Evolutionary conservation across 176 grass and related monocot species (phyloP).

Genomic region (Bonia amplexicaulis): DNA sequence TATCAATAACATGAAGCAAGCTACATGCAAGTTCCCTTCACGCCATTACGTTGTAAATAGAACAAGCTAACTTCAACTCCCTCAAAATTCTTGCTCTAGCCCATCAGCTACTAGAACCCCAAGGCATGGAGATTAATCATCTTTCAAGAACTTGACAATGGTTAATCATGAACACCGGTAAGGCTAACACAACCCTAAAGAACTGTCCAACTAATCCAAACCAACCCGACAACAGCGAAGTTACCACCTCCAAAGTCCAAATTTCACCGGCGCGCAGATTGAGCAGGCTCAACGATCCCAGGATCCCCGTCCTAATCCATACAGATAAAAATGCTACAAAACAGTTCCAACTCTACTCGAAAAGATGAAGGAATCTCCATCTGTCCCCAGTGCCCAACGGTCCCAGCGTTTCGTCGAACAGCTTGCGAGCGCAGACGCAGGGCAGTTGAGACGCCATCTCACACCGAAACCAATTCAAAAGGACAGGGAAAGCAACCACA

Average conservation of each 20-base stretch:
- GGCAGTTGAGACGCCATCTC: not conserved
- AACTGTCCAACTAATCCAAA: not conserved
- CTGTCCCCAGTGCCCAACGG: not conserved
- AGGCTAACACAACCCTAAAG: not conserved
- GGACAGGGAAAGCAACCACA: not conserved
- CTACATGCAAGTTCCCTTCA: not conserved
- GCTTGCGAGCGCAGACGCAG: not conserved
- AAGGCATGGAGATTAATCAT: not conserved
- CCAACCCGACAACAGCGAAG: not conserved
- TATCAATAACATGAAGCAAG: not conserved
- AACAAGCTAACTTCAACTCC: not conserved
- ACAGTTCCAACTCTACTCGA: not conserved
- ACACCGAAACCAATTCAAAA: not conserved
- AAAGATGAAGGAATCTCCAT: not conserved
- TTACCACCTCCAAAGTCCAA: not conserved
- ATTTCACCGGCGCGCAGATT: not conserved
- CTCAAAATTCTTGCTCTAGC: not conserved
- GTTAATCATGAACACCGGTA: not conserved
- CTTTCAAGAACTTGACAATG: not conserved
- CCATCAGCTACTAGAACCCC: not conserved
- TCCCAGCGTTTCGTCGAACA: slow-evolving; percentile 30
- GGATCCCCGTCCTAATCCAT: not conserved
- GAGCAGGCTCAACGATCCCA: not conserved
- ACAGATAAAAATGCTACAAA: not conserved
- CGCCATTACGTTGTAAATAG: not conserved